These are phyloP conservation scores for Trichoderma sp. DNA, from an alignment of 2,329 filamentous ascomycete species.

Conservation along the genomic window DNA sequence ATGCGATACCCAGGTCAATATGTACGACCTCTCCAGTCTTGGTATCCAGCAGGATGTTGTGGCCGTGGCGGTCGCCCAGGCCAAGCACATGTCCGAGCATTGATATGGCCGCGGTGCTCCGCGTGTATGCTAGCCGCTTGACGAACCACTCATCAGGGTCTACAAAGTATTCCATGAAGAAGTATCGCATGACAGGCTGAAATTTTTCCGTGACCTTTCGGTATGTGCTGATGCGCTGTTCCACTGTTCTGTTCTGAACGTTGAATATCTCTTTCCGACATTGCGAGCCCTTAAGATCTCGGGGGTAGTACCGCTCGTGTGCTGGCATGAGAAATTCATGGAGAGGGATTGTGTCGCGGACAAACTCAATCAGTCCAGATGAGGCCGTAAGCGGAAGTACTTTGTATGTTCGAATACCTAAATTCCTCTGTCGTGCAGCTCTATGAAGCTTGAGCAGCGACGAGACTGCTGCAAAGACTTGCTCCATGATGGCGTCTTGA, in stretches of 20 bases:
- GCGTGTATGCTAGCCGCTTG: slow-evolving; percentile 83
- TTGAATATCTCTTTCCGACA: slow-evolving; percentile 78
- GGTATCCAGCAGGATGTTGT: slow-evolving; percentile 92
- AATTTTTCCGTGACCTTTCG: slow-evolving; percentile 76
- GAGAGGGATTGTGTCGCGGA: slow-evolving; percentile 85
- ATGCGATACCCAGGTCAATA: slow-evolving; percentile 94
- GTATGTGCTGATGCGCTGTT: slow-evolving; percentile 71
- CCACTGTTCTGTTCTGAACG: slow-evolving; percentile 66
- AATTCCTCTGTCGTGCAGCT: slow-evolving; percentile 78
- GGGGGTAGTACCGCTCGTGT: slow-evolving; percentile 81
- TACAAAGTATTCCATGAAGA: slow-evolving; percentile 92
- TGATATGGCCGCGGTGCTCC: slow-evolving; percentile 90
- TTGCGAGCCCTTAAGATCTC: slow-evolving; percentile 70
- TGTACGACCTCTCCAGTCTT: slow-evolving; percentile 91
- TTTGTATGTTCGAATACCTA: slow-evolving; percentile 95
- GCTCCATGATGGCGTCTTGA: slow-evolving; percentile 98
- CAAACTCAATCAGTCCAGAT: slow-evolving; percentile 95
- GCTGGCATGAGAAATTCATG: slow-evolving; percentile 91
- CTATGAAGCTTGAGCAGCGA: slow-evolving; percentile 83
- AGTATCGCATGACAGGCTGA: slow-evolving; percentile 91
- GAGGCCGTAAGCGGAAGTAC: slow-evolving; percentile 82
- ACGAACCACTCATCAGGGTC: slow-evolving; percentile 97
- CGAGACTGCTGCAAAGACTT: slow-evolving; percentile 96
- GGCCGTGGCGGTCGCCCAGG: slow-evolving; percentile 88
- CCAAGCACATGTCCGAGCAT: slow-evolving; percentile 93